Percentiles rank a stretch among this genome's conserved stretches.
phyloP scores from a whole-genome alignment of 2,329 filamentous ascomycete genomes.

The Chaetomiaceae sp. region DNA sequence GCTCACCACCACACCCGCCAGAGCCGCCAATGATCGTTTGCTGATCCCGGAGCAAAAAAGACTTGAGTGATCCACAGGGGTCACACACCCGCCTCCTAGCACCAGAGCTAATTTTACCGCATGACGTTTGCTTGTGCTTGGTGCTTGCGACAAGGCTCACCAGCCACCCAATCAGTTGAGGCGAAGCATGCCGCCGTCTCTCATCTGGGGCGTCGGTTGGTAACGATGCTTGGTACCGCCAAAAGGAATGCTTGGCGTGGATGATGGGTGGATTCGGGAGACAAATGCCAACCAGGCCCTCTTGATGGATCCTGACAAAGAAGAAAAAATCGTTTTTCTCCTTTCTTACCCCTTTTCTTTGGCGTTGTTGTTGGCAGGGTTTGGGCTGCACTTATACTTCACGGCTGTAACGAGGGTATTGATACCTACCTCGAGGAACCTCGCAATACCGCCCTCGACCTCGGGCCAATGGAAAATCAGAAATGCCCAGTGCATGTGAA shows the following conservation, averaged over 20 bases:
- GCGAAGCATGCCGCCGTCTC: too few species aligned
- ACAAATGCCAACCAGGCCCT: background rate
- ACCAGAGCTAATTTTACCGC: too few species aligned
- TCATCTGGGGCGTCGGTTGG: too few species aligned
- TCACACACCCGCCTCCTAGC: background rate
- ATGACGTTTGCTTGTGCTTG: too few species aligned
- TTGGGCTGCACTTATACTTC: background rate
- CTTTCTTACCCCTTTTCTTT: background rate
- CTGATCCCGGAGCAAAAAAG: background rate
- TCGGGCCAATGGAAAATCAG: too few species aligned
- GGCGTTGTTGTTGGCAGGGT: background rate
- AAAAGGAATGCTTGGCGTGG: background rate
- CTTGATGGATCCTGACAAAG: background rate
- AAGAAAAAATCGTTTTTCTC: background rate
- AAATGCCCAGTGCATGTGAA: too few species aligned
- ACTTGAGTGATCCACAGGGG: background rate
- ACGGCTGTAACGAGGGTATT: too few species aligned
- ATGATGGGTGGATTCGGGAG: background rate
- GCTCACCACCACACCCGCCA: background rate
- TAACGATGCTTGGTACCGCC: too few species aligned
- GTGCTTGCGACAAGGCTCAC: too few species aligned
- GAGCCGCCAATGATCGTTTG: constrained; percentile 4
- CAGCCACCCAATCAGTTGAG: background rate
- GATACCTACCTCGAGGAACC: too few species aligned
- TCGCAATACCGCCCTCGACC: too few species aligned